A percentile compares a stretch with the other conserved stretches of the same genome.
Conservation (phyloP, 108 stramenopile genomes). For the Epipyxis sp. region DNA sequence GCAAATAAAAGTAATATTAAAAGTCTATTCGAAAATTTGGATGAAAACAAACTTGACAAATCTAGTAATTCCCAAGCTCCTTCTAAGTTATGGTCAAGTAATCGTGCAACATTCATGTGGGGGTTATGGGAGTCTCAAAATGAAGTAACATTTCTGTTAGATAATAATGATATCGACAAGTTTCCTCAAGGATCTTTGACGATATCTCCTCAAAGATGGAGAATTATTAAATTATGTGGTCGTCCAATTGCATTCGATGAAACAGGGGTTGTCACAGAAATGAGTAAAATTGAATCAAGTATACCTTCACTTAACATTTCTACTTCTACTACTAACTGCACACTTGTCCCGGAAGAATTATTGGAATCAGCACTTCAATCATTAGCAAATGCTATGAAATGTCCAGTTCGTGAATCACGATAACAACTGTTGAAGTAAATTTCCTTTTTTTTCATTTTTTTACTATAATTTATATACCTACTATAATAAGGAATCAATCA, state of each 20-base stretch:
- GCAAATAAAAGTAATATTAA: too few species aligned
- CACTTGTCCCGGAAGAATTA: conserved; percentile 24
- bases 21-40: too few species aligned
- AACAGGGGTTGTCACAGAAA: conserved; percentile 29
- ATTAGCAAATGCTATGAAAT: not conserved
- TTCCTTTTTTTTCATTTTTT: too few species aligned
- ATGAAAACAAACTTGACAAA: not conserved
- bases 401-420: conserved; percentile 2
- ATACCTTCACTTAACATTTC: conserved; percentile 23
- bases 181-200: conserved; percentile 10
- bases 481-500: too few species aligned
- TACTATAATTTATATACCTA: too few species aligned
- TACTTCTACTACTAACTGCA: conserved; percentile 24
- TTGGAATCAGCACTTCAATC: not conserved
- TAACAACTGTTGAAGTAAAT: too few species aligned
- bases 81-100: too few species aligned
- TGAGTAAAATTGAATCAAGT: conserved; percentile 12
- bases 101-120: not conserved
- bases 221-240: conserved; percentile 30
- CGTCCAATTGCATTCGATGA: conserved; percentile 35
- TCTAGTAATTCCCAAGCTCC: not conserved
- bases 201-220: conserved; percentile 10
- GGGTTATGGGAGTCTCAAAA: not conserved
- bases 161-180: conserved; percentile 8
- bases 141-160: conserved; percentile 29